Base-by-base conservation (phyloP, 352 stramenopile genomes). In the Blastocystis sp. region DNA sequence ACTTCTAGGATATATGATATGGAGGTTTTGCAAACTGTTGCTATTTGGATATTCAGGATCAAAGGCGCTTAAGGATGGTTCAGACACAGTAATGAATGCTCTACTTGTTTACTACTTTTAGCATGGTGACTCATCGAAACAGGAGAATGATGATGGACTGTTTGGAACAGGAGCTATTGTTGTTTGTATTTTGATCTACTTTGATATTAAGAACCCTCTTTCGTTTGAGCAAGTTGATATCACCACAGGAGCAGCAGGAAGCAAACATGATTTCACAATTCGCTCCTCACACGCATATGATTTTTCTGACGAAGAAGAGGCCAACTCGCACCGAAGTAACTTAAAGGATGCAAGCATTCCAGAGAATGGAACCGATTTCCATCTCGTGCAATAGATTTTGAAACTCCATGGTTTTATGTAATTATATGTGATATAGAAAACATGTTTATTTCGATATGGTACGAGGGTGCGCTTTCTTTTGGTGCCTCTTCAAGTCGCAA, bases 231-330 rank as follows among this genome's bases (percentile, higher is more conserved):
- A 59, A 59, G 13, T 59, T n/a, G 50, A 59, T n/a, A 59, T n/a
- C 3, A n/a, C 13, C 11, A n/a, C 50, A 59, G 50, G 20, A 59
- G 20, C 50, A 13, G 20, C 13, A 13, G 50, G 20, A 59, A 59
- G 20, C 2, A 59, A 59, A n/a, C 50, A 59, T 45, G 62, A 13
- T 68, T 84, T 84, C 26, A 84, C 73, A 4, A 84, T 84, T 68
- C 34, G 43, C 26, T 84, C 73, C 20, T 84, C 73, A n/a, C 73
- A 84, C 26, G 73, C 73, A 26, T 84, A 84, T 45, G 73, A 84
- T 55, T 45, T 84, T 11, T 84, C 73, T 1, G 73, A 84, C 34
- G 73, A 84, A 29, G 73, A 84, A 26, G 73, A 84, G 29, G 73
- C 68, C 7, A 18, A 43, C 29, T 84, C 73, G 0, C 73, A 68